phyloP scores from a whole-genome alignment of 768 basidiomycete genomes.

The Agrocybe pediades region DNA sequence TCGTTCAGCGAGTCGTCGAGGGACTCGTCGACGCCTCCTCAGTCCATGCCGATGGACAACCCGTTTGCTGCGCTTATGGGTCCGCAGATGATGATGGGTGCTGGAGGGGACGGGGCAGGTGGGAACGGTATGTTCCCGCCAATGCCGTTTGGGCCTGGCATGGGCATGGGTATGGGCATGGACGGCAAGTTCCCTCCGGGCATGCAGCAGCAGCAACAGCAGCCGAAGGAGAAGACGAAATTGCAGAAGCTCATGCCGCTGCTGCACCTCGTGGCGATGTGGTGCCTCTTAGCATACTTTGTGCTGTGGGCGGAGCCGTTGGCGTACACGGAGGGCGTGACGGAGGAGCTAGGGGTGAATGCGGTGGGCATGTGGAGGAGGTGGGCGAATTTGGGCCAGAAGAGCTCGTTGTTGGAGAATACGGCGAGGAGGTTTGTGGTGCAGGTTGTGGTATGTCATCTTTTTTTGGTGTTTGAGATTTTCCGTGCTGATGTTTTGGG shows the following conservation, averaged over 20 bases:
- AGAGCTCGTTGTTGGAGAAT: constrained; percentile 26
- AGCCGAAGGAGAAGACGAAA: constrained; percentile 38
- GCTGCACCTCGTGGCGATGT: constrained; percentile 64
- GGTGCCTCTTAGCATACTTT: constrained; percentile 69
- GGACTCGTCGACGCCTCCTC: constrained; percentile 29
- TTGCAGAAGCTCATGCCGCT: constrained; percentile 66
- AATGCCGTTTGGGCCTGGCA: constrained; percentile 21
- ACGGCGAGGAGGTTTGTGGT: constrained; percentile 39
- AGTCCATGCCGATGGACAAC: constrained; percentile 44
- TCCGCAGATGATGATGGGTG: constrained; percentile 18
- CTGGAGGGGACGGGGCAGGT: constrained; percentile 15
- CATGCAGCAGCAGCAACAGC: constrained; percentile 16
- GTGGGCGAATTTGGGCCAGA: constrained; percentile 60
- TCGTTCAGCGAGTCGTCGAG: constrained; percentile 17
- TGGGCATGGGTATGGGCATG: no score
- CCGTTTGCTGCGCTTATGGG: constrained; percentile 50
- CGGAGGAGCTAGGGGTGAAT: constrained; percentile 27
- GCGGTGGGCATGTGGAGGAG: constrained; percentile 48
- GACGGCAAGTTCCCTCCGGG: constrained; percentile 6
- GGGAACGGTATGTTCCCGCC: constrained; percentile 21
- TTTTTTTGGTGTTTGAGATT: background rate
- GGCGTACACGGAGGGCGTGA: constrained; percentile 39
- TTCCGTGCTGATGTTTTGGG: background rate
- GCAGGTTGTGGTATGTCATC: constrained; percentile 55
- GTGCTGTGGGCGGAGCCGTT: constrained; percentile 67